Base-by-base conservation (phyloP, 192 early-diverging fungal species). In the Coemansia sp. region DNA sequence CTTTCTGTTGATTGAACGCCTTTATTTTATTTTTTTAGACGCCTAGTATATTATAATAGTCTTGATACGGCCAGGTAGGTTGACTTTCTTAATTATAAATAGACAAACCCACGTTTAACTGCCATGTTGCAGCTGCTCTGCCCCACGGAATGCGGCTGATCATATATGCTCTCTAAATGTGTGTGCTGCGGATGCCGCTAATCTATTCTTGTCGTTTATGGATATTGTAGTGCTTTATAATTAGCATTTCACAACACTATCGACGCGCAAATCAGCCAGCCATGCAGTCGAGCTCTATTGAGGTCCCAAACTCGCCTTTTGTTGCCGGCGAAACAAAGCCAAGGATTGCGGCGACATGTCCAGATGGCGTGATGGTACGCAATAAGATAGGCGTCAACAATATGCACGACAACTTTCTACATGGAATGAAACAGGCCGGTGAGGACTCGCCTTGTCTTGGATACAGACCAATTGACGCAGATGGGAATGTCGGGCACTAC, bases 401-500 rank as follows among this genome's bases (percentile, higher is more conserved):
- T 50, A 64, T 77, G 69, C 80, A 83, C 55, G 75, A 77, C 58
- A 77, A 75, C 67, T 77, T 83, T 70, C 55, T 83, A 50, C 66
- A 56, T 9, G 80, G 80, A 5, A 74, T 83, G 72, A 68, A 61
- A 42, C 39, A 46, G 14, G 80, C 80, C 16, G 80, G 80, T 20
- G 48, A 70, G 12, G 65, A 74, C 44, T 61, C 69, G 6, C 71
- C 64, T 20, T 83, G 64, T 50, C 58, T 83, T 42, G 80, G 80
- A 2, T 67, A 76, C 64, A 71, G 80, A 2, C 80, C 75, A 5
- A 49, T 72, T 13, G 75, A 61, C 66, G 48, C 6, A 2, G 63
- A 71, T 19, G 66, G 66, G 74, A 88, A 91, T 69, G 83, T 93
- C 37, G 88, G 89, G 1, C 76, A 71, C 7, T 98, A 91, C 87